These are phyloP conservation scores for Globisporangium heterothallicum DNA, from an alignment of 352 stramenopile genomes.

Conservation along the genomic window DNA sequence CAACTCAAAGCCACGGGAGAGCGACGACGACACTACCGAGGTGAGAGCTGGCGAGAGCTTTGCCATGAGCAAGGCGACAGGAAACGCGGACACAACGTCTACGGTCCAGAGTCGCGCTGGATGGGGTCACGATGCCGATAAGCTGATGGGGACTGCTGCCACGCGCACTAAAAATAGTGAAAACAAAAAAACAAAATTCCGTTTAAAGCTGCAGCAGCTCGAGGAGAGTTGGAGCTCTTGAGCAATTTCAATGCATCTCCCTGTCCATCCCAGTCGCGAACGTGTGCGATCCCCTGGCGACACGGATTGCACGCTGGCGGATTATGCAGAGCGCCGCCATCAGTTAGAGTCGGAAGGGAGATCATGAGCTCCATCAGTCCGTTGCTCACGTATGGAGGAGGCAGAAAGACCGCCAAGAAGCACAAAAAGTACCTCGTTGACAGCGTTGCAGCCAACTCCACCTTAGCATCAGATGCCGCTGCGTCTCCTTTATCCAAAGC, in stretches of 20 bases:
- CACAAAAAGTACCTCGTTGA: constrained; percentile 7
- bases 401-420: not conserved
- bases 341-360: not conserved
- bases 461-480: not conserved
- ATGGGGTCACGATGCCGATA: no score
- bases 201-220: no score
- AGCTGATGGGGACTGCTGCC: no score
- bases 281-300: no score
- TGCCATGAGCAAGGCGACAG: constrained; percentile 2
- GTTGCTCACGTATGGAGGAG: constrained; percentile 9
- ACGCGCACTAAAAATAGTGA: no score
- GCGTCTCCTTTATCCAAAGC: not conserved
- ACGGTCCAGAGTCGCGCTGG: not conserved
- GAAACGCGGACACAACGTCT: not conserved
- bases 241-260: no score
- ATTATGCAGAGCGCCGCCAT: no score
- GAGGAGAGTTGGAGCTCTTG: no score
- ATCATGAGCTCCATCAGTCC: constrained; percentile 5
- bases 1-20: not conserved
- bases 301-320: not conserved
- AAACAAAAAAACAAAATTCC: no score
- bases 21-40: no score
- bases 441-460: not conserved
- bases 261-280: no score
- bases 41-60: no score